Percentiles rank a stretch among this genome's conserved stretches.
phyloP scores from a whole-genome alignment of 169 alveolate species.

The Plasmodium fragile region DNA sequence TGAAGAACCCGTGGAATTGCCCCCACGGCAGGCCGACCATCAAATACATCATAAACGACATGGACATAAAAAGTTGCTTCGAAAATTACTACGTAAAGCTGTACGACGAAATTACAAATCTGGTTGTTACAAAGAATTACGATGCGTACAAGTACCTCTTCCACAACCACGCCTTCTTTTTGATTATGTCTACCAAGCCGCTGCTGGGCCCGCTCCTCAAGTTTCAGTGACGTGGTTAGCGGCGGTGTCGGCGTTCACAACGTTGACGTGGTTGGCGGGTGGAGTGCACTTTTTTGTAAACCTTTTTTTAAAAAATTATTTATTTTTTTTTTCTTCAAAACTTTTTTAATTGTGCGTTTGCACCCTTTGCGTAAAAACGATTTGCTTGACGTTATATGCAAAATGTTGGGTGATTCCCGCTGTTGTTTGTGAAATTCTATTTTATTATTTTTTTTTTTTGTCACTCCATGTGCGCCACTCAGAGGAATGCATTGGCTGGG shows the following conservation, averaged over 20 bases:
- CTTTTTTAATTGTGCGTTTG: background rate
- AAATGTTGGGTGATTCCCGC: background rate
- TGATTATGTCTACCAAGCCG: slow-evolving; percentile 67
- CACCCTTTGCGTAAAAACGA: background rate
- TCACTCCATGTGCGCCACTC: background rate
- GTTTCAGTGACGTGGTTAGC: slow-evolving; percentile 15
- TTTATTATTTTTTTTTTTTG: background rate
- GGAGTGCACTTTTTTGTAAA: background rate
- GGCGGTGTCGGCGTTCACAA: background rate
- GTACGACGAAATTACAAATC: slow-evolving; percentile 62
- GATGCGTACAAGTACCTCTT: slow-evolving; percentile 48
- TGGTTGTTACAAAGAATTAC: slow-evolving; percentile 27
- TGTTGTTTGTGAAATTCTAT: background rate
- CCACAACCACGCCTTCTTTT: slow-evolving; percentile 59
- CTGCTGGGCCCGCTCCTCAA: slow-evolving; percentile 51
- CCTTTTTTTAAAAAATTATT: background rate
- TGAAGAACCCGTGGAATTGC: slow-evolving; percentile 99
- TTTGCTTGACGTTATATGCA: background rate
- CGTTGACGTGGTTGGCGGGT: background rate
- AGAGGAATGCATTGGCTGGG: slow-evolving; percentile 2
- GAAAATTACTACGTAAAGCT: slow-evolving; percentile 53
- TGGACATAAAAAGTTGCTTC: slow-evolving; percentile 48
- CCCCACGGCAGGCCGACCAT: slow-evolving; percentile 99
- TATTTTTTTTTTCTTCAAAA: background rate
- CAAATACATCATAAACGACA: slow-evolving; percentile 76